Conservation (phyloP, 2,329 filamentous ascomycete species). For the Beauveria sp. region DNA sequence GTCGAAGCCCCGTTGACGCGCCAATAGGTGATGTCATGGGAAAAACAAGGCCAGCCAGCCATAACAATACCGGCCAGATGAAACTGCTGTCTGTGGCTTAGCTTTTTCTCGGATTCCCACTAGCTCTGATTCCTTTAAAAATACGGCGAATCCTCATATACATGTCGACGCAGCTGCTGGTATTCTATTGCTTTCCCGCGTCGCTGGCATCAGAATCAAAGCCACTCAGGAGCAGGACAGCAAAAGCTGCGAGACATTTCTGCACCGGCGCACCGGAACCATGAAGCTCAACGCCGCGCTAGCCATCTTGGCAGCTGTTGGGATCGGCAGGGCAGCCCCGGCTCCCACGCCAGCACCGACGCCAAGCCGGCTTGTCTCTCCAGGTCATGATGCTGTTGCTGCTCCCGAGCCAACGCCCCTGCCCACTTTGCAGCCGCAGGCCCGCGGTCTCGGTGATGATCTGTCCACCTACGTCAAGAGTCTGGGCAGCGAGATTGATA, state of each 20-base stretch:
- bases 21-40: conserved; percentile 2
- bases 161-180: not conserved
- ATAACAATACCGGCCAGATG: not conserved
- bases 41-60: not conserved
- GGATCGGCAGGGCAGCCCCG: conserved; percentile 7
- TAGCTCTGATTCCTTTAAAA: not conserved
- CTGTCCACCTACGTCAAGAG: conserved; percentile 44
- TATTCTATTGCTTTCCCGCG: too few species aligned
- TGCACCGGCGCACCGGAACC: not conserved
- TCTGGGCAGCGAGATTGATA: conserved; percentile 43
- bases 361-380: not conserved
- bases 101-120: not conserved
- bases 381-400: not conserved
- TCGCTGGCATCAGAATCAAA: not conserved
- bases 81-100: not conserved
- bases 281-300: conserved; percentile 1
- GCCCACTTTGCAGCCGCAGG: conserved; percentile 14
- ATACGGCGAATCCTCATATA: not conserved
- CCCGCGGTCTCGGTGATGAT: conserved; percentile 30
- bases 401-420: conserved; percentile 17
- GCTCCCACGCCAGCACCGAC: not conserved
- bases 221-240: not conserved
- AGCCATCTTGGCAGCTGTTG: conserved; percentile 8
- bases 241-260: not conserved
- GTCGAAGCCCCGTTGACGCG: not conserved